Percentiles rank a stretch among this genome's conserved stretches.
Conservation (phyloP, 208 protist genomes). For the Perkinsela sp. region DNA sequence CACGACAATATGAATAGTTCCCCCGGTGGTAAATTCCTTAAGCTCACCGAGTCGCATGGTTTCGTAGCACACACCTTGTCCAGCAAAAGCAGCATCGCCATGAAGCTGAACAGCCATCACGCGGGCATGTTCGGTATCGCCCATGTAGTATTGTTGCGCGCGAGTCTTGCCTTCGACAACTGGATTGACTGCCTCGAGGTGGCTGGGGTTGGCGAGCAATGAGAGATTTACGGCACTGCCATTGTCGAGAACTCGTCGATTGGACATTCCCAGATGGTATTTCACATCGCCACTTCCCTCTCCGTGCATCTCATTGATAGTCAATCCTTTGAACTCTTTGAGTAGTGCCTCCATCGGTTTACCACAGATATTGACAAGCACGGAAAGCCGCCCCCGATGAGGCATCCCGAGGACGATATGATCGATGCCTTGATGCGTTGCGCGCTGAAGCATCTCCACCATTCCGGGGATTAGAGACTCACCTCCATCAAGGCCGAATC, state of each 20-base stretch:
- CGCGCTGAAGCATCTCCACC: constrained; percentile 58
- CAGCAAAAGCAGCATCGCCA: constrained; percentile 91
- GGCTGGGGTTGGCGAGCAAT: constrained; percentile 89
- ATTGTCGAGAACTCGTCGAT: constrained; percentile 21
- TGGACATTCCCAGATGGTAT: constrained; percentile 83
- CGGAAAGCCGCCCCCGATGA: constrained; percentile 85
- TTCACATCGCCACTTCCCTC: constrained; percentile 91
- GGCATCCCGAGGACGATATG: constrained; percentile 89
- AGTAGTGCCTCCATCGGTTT: constrained; percentile 74
- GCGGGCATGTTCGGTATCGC: constrained; percentile 15
- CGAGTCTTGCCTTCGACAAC: constrained; percentile 83
- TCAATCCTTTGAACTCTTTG: constrained; percentile 58
- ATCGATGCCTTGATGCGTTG: constrained; percentile 49
- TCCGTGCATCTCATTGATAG: constrained; percentile 19
- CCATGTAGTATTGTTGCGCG: constrained; percentile 61
- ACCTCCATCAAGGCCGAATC: constrained; percentile 83
- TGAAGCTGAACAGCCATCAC: constrained; percentile 76
- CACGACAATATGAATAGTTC: constrained; percentile 90
- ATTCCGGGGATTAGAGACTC: constrained; percentile 81
- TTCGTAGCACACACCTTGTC: constrained; percentile 88
- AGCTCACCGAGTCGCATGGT: constrained; percentile 75
- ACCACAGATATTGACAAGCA: constrained; percentile 80
- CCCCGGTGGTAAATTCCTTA: constrained; percentile 68
- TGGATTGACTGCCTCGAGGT: constrained; percentile 95
- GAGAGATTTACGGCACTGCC: constrained; percentile 70